A percentile compares a stretch with the other conserved stretches of the same genome.
Evolutionary conservation across 768 basidiomycete species (phyloP).

Genomic region (Russula lepida): DNA sequence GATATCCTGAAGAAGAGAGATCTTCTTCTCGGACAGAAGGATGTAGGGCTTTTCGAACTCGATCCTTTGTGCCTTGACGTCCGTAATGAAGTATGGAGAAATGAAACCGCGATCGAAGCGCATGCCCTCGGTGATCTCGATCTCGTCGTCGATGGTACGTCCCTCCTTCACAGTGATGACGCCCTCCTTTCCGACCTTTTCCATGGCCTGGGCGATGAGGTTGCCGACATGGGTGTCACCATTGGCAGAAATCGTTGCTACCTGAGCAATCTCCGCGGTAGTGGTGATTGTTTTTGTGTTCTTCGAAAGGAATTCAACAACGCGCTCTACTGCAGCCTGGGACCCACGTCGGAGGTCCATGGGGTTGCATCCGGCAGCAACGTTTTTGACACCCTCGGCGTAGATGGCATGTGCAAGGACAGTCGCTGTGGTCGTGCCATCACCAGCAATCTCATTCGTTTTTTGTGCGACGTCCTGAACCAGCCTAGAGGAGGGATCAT

Average conservation of each 20-base stretch:
- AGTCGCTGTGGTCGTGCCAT: conserved; percentile 97
- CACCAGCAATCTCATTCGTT: conserved; percentile 95
- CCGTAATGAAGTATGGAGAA: conserved; percentile 96
- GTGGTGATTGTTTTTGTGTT: conserved; percentile 95
- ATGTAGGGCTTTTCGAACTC: conserved; percentile 96
- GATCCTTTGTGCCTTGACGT: conserved; percentile 92
- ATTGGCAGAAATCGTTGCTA: conserved; percentile 71
- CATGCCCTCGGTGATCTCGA: conserved; percentile 99
- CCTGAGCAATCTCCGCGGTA: conserved; percentile 95
- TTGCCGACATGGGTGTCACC: conserved; percentile 84
- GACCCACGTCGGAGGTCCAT: conserved; percentile 99
- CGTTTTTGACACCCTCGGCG: conserved; percentile 97
- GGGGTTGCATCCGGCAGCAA: conserved; percentile 97
- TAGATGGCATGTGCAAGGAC: conserved; percentile 97
- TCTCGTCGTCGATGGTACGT: conserved; percentile 95
- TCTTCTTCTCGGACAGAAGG: conserved; percentile 96
- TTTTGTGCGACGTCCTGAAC: conserved; percentile 94
- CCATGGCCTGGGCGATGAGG: conserved; percentile 97
- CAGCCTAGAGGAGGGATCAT: conserved; percentile 42
- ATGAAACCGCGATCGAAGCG: conserved; percentile 98
- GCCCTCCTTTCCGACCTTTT: conserved; percentile 99
- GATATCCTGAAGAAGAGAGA: conserved; percentile 88
- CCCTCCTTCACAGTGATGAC: conserved; percentile 99
- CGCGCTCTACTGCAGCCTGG: conserved; percentile 88
- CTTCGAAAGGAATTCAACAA: conserved; percentile 80